phyloP scores from a whole-genome alignment of 2,329 filamentous ascomycete species.

The Sporothrix dimorphospora region DNA sequence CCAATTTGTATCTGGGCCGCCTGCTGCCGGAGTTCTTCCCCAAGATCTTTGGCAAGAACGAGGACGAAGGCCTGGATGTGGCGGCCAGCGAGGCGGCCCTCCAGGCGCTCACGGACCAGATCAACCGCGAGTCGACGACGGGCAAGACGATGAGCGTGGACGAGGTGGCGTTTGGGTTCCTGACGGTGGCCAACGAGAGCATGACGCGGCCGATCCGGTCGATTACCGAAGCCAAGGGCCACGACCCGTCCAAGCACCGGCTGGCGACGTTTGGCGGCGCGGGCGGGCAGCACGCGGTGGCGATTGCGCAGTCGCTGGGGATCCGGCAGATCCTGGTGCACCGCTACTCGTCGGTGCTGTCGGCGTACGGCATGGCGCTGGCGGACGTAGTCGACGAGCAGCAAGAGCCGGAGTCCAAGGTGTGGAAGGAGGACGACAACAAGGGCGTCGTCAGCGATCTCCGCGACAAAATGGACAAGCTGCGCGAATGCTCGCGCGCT shows the following conservation, averaged over 20 bases:
- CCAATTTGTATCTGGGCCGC: constrained; percentile 82
- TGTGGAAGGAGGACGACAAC: constrained; percentile 53
- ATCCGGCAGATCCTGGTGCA: constrained; percentile 86
- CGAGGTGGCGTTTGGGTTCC: constrained; percentile 85
- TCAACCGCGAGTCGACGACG: constrained; percentile 68
- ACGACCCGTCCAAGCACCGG: constrained; percentile 88
- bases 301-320: constrained; percentile 81
- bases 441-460: constrained; percentile 61
- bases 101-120: constrained; percentile 72
- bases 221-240: constrained; percentile 88
- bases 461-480: constrained; percentile 72
- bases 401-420: constrained; percentile 72
- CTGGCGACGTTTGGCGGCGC: constrained; percentile 91
- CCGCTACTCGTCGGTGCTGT: constrained; percentile 84
- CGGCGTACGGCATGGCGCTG: constrained; percentile 89
- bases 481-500: constrained; percentile 73
- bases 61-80: constrained; percentile 77
- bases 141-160: constrained; percentile 74
- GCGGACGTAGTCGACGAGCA: constrained; percentile 92
- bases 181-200: constrained; percentile 87
- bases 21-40: constrained; percentile 90
- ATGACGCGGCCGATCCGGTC: constrained; percentile 91
- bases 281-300: constrained; percentile 89
- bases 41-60: constrained; percentile 90
- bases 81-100: constrained; percentile 76